Conservation (phyloP, 2,329 filamentous ascomycete genomes). For the Diaporthe longicolla region DNA sequence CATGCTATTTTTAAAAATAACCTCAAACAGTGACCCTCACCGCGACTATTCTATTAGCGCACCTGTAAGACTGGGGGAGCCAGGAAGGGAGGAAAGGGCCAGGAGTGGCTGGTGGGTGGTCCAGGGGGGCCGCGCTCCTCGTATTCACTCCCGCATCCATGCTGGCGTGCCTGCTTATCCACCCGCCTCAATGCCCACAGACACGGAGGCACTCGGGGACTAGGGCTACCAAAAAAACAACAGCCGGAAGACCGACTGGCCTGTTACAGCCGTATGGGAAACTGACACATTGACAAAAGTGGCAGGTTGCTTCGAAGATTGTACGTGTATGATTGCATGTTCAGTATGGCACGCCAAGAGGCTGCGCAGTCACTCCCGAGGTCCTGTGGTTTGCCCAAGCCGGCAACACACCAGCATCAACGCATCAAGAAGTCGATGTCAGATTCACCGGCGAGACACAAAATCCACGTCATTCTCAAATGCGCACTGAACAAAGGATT, state of each 20-base stretch:
- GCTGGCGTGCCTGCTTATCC: conserved; percentile 15
- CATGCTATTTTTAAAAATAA: conserved; percentile 33
- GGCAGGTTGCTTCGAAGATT: neutral
- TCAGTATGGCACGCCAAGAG: neutral
- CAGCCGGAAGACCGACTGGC: conserved; percentile 1
- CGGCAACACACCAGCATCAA: neutral
- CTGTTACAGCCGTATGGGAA: neutral
- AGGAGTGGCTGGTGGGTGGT: conserved; percentile 28
- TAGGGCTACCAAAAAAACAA: neutral
- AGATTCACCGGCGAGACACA: neutral
- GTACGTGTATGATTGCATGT: neutral
- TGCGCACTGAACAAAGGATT: conserved; percentile 31
- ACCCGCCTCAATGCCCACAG: conserved; percentile 23
- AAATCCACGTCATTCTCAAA: neutral
- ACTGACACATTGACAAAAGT: neutral
- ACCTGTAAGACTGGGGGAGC: conserved; percentile 22
- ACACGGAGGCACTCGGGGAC: neutral
- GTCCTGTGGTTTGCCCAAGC: neutral
- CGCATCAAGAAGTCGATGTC: neutral
- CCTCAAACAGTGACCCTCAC: conserved; percentile 17
- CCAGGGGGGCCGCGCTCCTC: conserved; percentile 23
- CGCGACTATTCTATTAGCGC: conserved; percentile 28
- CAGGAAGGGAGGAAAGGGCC: conserved; percentile 1
- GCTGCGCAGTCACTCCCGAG: neutral
- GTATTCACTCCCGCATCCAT: conserved; percentile 34